Percentiles rank a stretch among this genome's conserved stretches.
These are phyloP conservation scores for Xylaria sp. DNA, from an alignment of 2,329 filamentous ascomycete species.

Conservation along the genomic window DNA sequence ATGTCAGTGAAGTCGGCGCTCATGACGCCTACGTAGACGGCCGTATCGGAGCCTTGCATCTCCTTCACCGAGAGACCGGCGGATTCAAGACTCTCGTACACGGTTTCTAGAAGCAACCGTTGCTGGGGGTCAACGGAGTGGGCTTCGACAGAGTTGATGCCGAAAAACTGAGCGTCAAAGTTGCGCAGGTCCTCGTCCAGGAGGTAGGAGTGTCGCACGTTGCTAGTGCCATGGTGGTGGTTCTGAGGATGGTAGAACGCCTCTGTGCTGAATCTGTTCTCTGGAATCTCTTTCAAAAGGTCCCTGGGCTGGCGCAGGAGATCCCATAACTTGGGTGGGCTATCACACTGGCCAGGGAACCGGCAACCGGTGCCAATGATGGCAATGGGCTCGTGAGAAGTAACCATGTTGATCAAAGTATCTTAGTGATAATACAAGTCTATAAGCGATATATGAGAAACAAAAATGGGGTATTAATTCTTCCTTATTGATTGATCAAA, in stretches of 20 bases:
- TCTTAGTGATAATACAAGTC: slow-evolving; percentile 9
- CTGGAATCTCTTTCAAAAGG: slow-evolving; percentile 11
- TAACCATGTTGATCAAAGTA: slow-evolving; percentile 7
- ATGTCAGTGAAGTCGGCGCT: slow-evolving; percentile 15
- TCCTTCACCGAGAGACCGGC: slow-evolving; percentile 8
- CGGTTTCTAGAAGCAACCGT: slow-evolving; percentile 26
- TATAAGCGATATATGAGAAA: not conserved
- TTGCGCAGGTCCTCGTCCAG: slow-evolving; percentile 11
- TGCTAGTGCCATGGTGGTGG: slow-evolving; percentile 16
- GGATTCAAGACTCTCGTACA: slow-evolving; percentile 22
- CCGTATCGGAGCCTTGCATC: slow-evolving; percentile 21
- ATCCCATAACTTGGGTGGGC: slow-evolving; percentile 21
- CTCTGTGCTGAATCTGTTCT: slow-evolving; percentile 6
- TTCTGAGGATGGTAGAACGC: slow-evolving; percentile 20
- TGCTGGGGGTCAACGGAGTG: slow-evolving; percentile 29
- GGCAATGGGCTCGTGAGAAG: slow-evolving; percentile 24
- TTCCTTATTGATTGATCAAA: slow-evolving; percentile 2
- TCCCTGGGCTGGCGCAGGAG: slow-evolving; percentile 6
- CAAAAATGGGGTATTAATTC: slow-evolving; percentile 3
- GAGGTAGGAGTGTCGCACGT: slow-evolving; percentile 22
- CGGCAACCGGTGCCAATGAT: slow-evolving; percentile 25
- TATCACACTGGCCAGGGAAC: slow-evolving; percentile 8
- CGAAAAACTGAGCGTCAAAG: slow-evolving; percentile 34
- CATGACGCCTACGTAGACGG: slow-evolving; percentile 26
- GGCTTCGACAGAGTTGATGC: slow-evolving; percentile 22